Evolutionary conservation across 257 asterid species (phyloP).

Genomic region (Petrea volubilis): DNA sequence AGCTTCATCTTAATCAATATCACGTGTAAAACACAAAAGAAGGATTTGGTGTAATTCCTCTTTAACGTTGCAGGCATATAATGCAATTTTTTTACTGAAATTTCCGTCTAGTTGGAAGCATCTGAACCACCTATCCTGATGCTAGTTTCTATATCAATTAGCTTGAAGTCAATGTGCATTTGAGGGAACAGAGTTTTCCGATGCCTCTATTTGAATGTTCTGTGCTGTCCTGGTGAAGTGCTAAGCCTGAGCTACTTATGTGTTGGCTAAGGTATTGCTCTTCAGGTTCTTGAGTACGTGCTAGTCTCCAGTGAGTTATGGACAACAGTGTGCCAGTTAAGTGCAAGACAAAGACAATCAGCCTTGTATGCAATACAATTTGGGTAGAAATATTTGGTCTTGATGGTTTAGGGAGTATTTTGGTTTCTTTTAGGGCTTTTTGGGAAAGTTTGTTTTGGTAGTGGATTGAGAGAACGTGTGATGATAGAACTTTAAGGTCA

Average conservation of each 20-base stretch:
- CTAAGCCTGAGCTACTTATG: not conserved
- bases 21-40: not conserved
- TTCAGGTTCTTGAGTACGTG: not conserved
- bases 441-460: too few relatives aligned
- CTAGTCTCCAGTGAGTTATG: too few relatives aligned
- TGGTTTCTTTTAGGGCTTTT: too few relatives aligned
- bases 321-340: not conserved
- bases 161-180: not conserved
- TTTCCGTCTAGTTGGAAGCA: too few relatives aligned
- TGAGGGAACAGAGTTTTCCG: not conserved
- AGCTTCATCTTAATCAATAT: not conserved
- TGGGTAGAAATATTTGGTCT: not conserved
- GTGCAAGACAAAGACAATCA: not conserved
- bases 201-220: not conserved
- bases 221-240: not conserved
- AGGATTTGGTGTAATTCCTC: not conserved
- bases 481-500: too few relatives aligned
- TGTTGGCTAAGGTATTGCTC: not conserved
- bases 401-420: not conserved
- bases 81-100: too few relatives aligned
- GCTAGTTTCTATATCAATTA: not conserved
- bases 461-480: too few relatives aligned
- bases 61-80: too few relatives aligned
- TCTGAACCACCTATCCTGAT: too few relatives aligned
- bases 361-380: not conserved